Conservation (phyloP, 73 alveolate species). For the Tetrahymena elliotti region DNA sequence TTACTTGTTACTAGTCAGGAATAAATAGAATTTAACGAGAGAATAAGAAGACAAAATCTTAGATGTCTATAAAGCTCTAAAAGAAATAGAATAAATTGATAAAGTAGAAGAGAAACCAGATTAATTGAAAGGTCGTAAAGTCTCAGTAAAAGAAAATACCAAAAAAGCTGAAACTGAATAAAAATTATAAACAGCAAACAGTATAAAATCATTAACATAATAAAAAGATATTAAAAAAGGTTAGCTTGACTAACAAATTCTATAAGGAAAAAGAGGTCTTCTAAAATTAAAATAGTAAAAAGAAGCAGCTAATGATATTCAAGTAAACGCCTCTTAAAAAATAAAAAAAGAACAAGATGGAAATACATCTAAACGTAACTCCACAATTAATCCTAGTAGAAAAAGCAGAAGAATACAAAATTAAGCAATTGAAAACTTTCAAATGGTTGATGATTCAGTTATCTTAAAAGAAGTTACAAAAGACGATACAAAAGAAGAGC, state of each 20-base stretch:
- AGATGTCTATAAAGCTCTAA: background rate
- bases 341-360: background rate
- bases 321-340: background rate
- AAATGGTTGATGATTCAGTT: no score
- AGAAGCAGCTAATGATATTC: background rate
- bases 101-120: background rate
- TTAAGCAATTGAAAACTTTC: background rate
- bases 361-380: background rate
- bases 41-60: background rate
- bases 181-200: background rate
- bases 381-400: background rate
- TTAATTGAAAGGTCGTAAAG: background rate
- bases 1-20: background rate
- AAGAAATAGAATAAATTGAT: background rate
- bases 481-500: background rate
- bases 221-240: background rate
- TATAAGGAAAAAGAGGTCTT: background rate
- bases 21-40: background rate
- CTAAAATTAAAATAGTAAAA: background rate
- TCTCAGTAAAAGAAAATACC: background rate
- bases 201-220: background rate
- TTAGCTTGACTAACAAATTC: background rate
- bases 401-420: background rate
- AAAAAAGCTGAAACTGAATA: background rate
- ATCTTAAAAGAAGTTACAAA: background rate